These are phyloP conservation scores for Mycocentrospora acerina DNA, from an alignment of 2,329 filamentous ascomycete species.

Conservation along the genomic window DNA sequence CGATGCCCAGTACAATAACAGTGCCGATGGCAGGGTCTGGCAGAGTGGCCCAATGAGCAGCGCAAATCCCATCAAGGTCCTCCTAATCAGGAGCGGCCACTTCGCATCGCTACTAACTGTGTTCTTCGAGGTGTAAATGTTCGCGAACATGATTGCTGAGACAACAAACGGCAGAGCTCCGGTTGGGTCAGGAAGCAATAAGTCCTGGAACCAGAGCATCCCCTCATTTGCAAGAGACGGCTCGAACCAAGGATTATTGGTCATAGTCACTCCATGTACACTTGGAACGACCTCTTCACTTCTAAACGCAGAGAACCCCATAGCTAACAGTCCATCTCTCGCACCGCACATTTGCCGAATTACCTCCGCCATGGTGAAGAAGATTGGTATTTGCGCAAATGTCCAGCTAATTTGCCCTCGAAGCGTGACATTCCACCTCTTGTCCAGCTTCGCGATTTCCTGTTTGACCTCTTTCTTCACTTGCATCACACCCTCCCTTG, in stretches of 20 bases:
- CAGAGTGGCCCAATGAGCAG: slow-evolving; percentile 36
- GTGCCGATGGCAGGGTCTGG: slow-evolving; percentile 41
- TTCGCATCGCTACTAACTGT: slow-evolving; percentile 12
- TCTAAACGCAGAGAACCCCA: slow-evolving; percentile 18
- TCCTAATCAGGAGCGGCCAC: slow-evolving; percentile 22
- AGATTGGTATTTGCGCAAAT: slow-evolving; percentile 38
- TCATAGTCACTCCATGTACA: slow-evolving; percentile 8
- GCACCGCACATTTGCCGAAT: slow-evolving; percentile 39
- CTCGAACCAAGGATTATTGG: slow-evolving; percentile 43
- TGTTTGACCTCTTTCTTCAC: slow-evolving; percentile 22
- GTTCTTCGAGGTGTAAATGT: slow-evolving; percentile 42
- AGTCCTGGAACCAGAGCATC: slow-evolving; percentile 62
- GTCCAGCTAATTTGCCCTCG: slow-evolving; percentile 29
- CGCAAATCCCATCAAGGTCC: slow-evolving; percentile 29
- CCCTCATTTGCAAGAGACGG: slow-evolving; percentile 57
- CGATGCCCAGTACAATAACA: slow-evolving; percentile 46
- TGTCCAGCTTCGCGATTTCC: slow-evolving; percentile 24
- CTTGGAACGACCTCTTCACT: slow-evolving; percentile 4
- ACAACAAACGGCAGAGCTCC: slow-evolving; percentile 53
- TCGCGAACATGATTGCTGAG: slow-evolving; percentile 52
- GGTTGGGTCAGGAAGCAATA: slow-evolving; percentile 56
- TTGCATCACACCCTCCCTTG: slow-evolving; percentile 14
- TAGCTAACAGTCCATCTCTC: slow-evolving; percentile 31
- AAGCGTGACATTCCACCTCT: slow-evolving; percentile 32
- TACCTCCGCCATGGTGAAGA: slow-evolving; percentile 40